Evolutionary conservation across 2,329 filamentous ascomycete genomes (phyloP), one percentile per base, ranked within the genome.

Genomic region (Bimuria novae-zelandiae): DNA sequence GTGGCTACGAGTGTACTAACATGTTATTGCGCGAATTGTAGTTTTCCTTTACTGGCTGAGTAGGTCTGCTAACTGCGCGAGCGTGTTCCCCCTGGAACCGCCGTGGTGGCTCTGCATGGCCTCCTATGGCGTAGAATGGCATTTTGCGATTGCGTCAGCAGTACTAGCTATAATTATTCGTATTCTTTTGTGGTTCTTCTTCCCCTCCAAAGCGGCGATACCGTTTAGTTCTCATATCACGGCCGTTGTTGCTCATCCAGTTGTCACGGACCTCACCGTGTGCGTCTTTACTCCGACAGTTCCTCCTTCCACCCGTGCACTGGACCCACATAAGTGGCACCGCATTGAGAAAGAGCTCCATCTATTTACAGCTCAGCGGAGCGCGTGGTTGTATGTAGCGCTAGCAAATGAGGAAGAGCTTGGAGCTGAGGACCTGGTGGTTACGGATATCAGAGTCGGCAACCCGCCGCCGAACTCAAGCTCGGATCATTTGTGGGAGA

Each of bases 391-490:
- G 12, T 56, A 61, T 50, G 52, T 59, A 39, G 47, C 37, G 19
- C 41, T 52, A 41, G 54, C 53, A 14, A 56, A 63, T 50, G 90
- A 95, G 76, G 87, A 91, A 71, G 89, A 95, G 51, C 81, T 96
- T 41, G 79, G 78, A 3, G 74, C 82, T 1, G 81, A 85, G 1
- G 90, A 95, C 65, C 86, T 83, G 70, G 84, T 96, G 12, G 84
- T 96, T n/a, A n/a, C n/a, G 56, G 90, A 92, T 64, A 77, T 95
- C 48, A 84, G 82, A 35, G 85, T 95, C n/a, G 86, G 89, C 7
- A 80, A 87, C 14, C 75, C 87, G 27, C 82, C 89, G 65, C 91
- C 90, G 1, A 80, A 74, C 46, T 75, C 72, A 4, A 77, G 78
- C 10, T 80, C 81, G 52, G 78, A 76, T 36, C 83, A 84, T 61